A percentile compares a stretch with the other conserved stretches of the same genome.
Evolutionary conservation across 225 moss, liverwort and hornwort genomes (phyloP).

Genomic region (Pseudisothecium myosuroides): DNA sequence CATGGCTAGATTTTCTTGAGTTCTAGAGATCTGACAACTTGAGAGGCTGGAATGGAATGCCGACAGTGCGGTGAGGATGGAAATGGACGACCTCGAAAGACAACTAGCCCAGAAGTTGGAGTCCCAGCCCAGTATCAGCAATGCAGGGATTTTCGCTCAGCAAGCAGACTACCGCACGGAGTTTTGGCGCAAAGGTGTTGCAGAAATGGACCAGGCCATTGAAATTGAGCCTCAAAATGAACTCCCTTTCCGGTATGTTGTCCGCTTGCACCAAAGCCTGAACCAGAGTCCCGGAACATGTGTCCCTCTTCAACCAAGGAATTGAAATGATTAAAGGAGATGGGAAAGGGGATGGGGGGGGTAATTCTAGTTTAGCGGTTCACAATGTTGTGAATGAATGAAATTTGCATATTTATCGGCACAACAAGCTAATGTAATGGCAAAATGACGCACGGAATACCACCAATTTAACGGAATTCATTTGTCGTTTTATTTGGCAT

Average conservation of each 20-base stretch:
- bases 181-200: conserved; percentile 37
- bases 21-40: background rate
- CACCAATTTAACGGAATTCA: background rate
- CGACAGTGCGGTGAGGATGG: conserved; percentile 42
- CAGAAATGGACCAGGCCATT: conserved; percentile 42
- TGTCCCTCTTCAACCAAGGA: background rate
- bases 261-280: background rate
- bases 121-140: conserved; percentile 21
- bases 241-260: conserved; percentile 34
- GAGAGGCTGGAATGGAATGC: background rate
- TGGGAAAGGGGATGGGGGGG: background rate
- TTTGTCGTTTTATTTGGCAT: background rate
- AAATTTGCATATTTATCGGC: background rate
- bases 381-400: background rate
- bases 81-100: conserved; percentile 26
- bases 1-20: background rate
- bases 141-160: conserved; percentile 29
- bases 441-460: background rate
- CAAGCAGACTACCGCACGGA: conserved; percentile 42
- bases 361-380: background rate
- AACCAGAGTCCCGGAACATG: background rate
- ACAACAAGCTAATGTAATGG: background rate
- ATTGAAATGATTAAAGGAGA: background rate
- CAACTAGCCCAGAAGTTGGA: conserved; percentile 27
- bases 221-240: conserved; percentile 32